These are phyloP conservation scores for Filobasidium wieringae DNA, from an alignment of 768 basidiomycete genomes.

Conservation along the genomic window DNA sequence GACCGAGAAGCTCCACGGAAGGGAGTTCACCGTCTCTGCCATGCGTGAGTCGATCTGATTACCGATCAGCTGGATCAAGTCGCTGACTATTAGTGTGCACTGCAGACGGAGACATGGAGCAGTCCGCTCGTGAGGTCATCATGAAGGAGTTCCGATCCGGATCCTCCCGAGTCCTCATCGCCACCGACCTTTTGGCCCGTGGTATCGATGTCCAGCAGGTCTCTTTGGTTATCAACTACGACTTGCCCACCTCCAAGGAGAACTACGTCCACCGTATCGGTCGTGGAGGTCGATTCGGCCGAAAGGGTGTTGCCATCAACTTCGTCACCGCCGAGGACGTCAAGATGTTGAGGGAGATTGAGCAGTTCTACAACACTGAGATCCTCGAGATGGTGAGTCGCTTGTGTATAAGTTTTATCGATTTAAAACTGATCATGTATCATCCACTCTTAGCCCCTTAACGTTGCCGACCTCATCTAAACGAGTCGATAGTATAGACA, in stretches of 20 bases:
- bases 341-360: slow-evolving; percentile 91
- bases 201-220: slow-evolving; percentile 98
- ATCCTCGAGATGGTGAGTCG: slow-evolving; percentile 64
- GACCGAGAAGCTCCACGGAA: slow-evolving; percentile 96
- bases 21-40: slow-evolving; percentile 88
- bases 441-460: slow-evolving; percentile 43
- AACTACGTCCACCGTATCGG: slow-evolving; percentile 99
- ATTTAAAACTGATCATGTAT: neutral
- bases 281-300: slow-evolving; percentile 94
- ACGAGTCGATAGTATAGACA: neutral
- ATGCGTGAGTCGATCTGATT: slow-evolving; percentile 19
- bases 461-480: slow-evolving; percentile 93
- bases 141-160: slow-evolving; percentile 94
- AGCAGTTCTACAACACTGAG: slow-evolving; percentile 77
- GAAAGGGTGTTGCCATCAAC: slow-evolving; percentile 99
- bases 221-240: slow-evolving; percentile 93
- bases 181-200: slow-evolving; percentile 93
- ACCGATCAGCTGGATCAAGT: neutral
- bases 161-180: slow-evolving; percentile 76
- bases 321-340: slow-evolving; percentile 87
- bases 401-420: neutral
- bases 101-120: slow-evolving; percentile 78
- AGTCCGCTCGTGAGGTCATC: slow-evolving; percentile 87
- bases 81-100: no score
- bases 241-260: slow-evolving; percentile 61